phyloP scores from a whole-genome alignment of 345 rosid species.

The Draba incana region DNA sequence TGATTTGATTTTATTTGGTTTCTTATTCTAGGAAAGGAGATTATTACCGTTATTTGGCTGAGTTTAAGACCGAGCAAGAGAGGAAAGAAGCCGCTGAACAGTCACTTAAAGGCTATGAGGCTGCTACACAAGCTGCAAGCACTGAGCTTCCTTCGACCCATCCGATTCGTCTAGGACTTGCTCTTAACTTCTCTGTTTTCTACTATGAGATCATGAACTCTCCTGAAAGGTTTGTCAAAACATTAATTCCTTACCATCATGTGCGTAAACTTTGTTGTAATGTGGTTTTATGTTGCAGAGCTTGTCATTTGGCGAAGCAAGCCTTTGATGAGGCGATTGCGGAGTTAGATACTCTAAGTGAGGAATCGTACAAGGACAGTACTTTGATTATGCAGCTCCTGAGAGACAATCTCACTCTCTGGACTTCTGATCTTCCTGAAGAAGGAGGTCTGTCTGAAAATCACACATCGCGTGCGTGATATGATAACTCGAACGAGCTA shows the following conservation, averaged over 20 bases:
- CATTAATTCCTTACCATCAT: neutral
- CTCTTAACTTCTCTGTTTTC: conserved; percentile 98
- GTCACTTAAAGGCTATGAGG: conserved; percentile 95
- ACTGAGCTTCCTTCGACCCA: conserved; percentile 95
- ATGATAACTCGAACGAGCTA: neutral
- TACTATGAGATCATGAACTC: conserved; percentile 99
- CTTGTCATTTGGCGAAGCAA: conserved; percentile 98
- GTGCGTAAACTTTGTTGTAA: conserved; percentile 28
- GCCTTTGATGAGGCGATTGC: conserved; percentile 99
- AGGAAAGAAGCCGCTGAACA: conserved; percentile 93
- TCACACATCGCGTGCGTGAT: neutral
- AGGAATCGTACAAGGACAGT: conserved; percentile 99
- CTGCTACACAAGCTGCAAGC: conserved; percentile 88
- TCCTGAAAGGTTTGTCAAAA: conserved; percentile 72
- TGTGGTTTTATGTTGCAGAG: conserved; percentile 52
- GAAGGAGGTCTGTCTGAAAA: conserved; percentile 71
- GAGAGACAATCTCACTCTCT: conserved; percentile 97
- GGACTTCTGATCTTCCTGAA: conserved; percentile 99
- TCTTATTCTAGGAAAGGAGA: conserved; percentile 79
- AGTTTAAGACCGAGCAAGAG: conserved; percentile 87
- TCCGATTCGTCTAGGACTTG: conserved; percentile 98
- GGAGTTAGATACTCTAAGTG: conserved; percentile 91
- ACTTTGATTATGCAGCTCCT: conserved; percentile 98
- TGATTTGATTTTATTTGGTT: neutral
- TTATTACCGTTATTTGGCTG: conserved; percentile 90